These are phyloP conservation scores for Hirsutella thompsonii DNA, from an alignment of 2,329 filamentous ascomycete genomes.

Conservation along the genomic window DNA sequence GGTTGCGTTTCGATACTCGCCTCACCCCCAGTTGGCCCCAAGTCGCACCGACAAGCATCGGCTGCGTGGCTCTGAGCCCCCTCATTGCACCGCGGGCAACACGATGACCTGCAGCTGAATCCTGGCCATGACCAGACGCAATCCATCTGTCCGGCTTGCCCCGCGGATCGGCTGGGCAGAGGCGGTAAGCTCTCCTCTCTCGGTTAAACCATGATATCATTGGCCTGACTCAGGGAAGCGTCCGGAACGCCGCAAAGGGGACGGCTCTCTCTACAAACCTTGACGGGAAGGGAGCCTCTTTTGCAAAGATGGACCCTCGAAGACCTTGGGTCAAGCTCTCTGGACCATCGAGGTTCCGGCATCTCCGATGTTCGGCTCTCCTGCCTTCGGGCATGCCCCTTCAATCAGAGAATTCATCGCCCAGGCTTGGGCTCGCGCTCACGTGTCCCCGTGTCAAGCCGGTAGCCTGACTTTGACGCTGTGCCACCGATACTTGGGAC, in stretches of 20 bases:
- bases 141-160: conserved; percentile 1
- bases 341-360: neutral
- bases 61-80: conserved; percentile 3
- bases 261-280: neutral
- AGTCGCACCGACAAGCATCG: conserved; percentile 8
- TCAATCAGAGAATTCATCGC: neutral
- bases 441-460: conserved; percentile 2
- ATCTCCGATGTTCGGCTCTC: conserved; percentile 3
- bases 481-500: conserved; percentile 2
- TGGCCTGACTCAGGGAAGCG: conserved; percentile 1
- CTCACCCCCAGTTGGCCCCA: conserved; percentile 2
- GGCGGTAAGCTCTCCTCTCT: conserved; percentile 3
- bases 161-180: conserved; percentile 2
- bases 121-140: conserved; percentile 2
- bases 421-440: conserved; percentile 1
- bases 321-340: neutral
- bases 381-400: neutral
- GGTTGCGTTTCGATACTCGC: conserved; percentile 1
- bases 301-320: neutral
- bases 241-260: neutral
- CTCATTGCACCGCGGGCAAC: conserved; percentile 1
- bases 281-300: neutral
- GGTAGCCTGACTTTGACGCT: conserved; percentile 3
- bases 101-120: conserved; percentile 4
- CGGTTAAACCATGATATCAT: conserved; percentile 5